Evolutionary conservation across 441 rosid species (phyloP).

Genomic region (Melastoma candidum): DNA sequence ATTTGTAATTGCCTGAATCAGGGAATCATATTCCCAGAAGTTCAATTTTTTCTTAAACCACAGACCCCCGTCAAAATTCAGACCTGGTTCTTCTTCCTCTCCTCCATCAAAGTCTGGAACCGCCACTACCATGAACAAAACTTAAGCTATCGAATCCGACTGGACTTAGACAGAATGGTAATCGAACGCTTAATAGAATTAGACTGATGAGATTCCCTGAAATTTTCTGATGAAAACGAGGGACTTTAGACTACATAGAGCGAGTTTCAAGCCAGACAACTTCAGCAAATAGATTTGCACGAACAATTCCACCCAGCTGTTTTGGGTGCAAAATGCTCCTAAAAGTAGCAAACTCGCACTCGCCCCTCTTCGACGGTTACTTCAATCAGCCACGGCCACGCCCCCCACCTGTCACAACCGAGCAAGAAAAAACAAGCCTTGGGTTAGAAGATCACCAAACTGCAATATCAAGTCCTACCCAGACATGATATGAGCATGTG

Average conservation of each 20-base stretch:
- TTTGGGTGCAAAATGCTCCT: slow-evolving; percentile 29
- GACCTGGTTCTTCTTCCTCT: background rate
- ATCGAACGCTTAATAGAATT: too few species aligned
- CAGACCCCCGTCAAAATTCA: background rate
- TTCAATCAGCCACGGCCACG: slow-evolving; percentile 39
- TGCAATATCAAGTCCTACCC: background rate
- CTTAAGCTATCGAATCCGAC: too few species aligned
- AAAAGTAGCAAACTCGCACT: slow-evolving; percentile 25
- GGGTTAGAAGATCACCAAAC: background rate
- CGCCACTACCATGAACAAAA: too few species aligned
- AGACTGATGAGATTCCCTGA: too few species aligned
- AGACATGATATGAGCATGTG: too few species aligned
- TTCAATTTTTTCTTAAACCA: too few species aligned
- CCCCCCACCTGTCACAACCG: slow-evolving; percentile 33
- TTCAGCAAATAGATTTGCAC: slow-evolving; percentile 1
- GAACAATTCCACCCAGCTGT: slow-evolving; percentile 12
- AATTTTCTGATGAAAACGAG: too few species aligned
- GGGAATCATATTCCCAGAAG: too few species aligned
- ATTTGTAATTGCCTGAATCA: too few species aligned
- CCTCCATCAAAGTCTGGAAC: background rate
- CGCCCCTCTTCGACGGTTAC: slow-evolving; percentile 3
- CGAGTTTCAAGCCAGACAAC: too few species aligned
- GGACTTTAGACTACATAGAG: too few species aligned
- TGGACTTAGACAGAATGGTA: too few species aligned
- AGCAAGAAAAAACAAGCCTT: slow-evolving; percentile 1